Evolutionary conservation across 179 eudicot genomes (phyloP), one percentile per base, ranked within the genome.

Genomic region (Patellifolia procumbens): DNA sequence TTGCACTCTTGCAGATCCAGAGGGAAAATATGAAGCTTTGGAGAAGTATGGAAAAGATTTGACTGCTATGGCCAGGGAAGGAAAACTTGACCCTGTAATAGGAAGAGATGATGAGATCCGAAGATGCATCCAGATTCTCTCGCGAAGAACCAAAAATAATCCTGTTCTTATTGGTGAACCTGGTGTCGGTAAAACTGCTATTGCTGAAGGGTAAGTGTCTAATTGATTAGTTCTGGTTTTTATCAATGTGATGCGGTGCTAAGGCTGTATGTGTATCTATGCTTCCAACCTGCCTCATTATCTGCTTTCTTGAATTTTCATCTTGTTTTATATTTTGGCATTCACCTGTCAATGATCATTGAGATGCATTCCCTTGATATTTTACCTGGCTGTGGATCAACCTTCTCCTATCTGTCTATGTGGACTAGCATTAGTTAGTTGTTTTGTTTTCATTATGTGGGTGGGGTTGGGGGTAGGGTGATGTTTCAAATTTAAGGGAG

Each of bases 91-190:
- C 78, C 99, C 99, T 53, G 98, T 91, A 46, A 91, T 95, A 76
- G 99, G 99, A 80, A 89, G 99, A 76, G 99, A 95, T 87, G 99
- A 95, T 43, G 98, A 93, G 76, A 95, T 95, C 75, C 90, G 97
- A 5, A 88, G 96, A 85, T 90, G 97, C 77, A 95, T 93, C 62
- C 98, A 93, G 80, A 95, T 95, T 80, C 92, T 95, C n/a, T 91
- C 97, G 0, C 85, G 95, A 82, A 88, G 99, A 85, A 95, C 99
- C 0, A 95, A 95, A 87, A 95, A 95, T 71, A 94, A 94, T 79
- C 97, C 98, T 96, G n/a, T n/a, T n/a, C n/a, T n/a, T n/a, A n/a
- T n/a, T n/a, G n/a, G n/a, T n/a, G n/a, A n/a, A n/a, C n/a, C 98
- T 60, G 98, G 98, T 72, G 98, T 94, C 48, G 98, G 98, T 72